Percentiles rank a stretch among this genome's conserved stretches.
Conservation (phyloP, 345 rosid species). For the Durio zibethinus region DNA sequence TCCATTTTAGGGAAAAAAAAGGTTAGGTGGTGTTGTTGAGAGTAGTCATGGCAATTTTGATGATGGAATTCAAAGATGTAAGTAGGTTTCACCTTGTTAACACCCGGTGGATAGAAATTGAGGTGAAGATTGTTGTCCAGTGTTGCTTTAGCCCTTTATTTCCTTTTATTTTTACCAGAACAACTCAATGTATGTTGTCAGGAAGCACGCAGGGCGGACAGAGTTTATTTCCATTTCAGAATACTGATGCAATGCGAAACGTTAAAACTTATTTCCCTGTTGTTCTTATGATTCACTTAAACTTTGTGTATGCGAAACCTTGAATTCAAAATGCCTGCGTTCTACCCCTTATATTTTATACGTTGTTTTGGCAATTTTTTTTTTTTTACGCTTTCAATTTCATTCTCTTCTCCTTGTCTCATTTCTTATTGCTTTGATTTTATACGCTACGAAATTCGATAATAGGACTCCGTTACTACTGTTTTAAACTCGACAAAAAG, state of each 20-base stretch:
- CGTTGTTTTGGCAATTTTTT: too few relatives aligned
- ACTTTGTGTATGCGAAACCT: too few relatives aligned
- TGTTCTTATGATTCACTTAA: not conserved
- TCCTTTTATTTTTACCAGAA: not conserved
- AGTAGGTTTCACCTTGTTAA: conserved; percentile 13
- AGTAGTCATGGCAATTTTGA: not conserved
- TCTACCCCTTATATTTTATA: too few relatives aligned
- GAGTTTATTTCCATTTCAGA: not conserved
- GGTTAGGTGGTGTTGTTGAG: conserved; percentile 11
- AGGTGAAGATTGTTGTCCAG: not conserved
- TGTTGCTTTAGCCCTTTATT: not conserved
- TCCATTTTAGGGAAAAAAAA: not conserved
- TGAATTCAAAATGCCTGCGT: too few relatives aligned
- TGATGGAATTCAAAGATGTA: not conserved
- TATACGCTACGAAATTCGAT: too few relatives aligned
- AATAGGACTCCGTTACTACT: too few relatives aligned
- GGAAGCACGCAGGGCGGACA: not conserved
- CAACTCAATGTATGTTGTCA: not conserved
- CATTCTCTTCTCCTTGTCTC: too few relatives aligned
- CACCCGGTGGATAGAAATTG: not conserved
- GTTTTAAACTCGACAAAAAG: too few relatives aligned
- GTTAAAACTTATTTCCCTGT: not conserved
- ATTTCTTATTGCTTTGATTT: too few relatives aligned
- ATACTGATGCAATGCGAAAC: too few relatives aligned
- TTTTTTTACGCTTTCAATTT: too few relatives aligned